Percentiles rank a stretch among this genome's conserved stretches.
phyloP scores from a whole-genome alignment of 495 filamentous ascomycete genomes.

The Polyplosphaeria fusca region DNA sequence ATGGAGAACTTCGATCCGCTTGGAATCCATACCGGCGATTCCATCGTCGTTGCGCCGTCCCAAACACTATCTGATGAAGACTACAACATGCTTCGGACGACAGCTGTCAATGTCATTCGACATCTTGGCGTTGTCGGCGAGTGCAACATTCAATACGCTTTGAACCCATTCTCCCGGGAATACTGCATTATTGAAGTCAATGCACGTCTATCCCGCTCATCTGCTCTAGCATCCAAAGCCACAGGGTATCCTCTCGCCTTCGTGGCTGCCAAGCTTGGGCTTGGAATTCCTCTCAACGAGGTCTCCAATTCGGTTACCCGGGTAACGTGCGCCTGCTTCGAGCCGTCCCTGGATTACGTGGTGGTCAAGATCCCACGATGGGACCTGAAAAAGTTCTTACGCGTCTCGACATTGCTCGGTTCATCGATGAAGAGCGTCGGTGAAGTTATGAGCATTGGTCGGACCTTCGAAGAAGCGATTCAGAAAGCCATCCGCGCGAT shows the following conservation, averaged over 20 bases:
- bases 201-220: conserved; percentile 93
- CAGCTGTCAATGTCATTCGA: conserved; percentile 92
- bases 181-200: conserved; percentile 99
- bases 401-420: conserved; percentile 88
- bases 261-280: conserved; percentile 90
- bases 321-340: conserved; percentile 95
- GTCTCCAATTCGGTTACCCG: conserved; percentile 96
- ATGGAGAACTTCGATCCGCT: conserved; percentile 99
- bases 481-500: conserved; percentile 96
- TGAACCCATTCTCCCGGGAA: conserved; percentile 90
- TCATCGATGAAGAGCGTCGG: conserved; percentile 99
- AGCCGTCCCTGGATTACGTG: conserved; percentile 97
- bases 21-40: conserved; percentile 95
- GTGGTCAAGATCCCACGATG: conserved; percentile 98
- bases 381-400: conserved; percentile 98
- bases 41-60: conserved; percentile 91
- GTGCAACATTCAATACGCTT: conserved; percentile 96
- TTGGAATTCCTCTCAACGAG: conserved; percentile 93
- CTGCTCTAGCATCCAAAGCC: conserved; percentile 93
- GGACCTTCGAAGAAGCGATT: conserved; percentile 96
- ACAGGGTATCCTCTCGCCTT: conserved; percentile 97
- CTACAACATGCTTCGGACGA: conserved; percentile 97
- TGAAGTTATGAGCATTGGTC: conserved; percentile 96
- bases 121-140: conserved; percentile 95
- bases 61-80: conserved; percentile 96